A percentile compares a stretch with the other conserved stretches of the same genome.
Conservation (phyloP, 495 filamentous ascomycete species). For the Annulohypoxylon bovei region DNA sequence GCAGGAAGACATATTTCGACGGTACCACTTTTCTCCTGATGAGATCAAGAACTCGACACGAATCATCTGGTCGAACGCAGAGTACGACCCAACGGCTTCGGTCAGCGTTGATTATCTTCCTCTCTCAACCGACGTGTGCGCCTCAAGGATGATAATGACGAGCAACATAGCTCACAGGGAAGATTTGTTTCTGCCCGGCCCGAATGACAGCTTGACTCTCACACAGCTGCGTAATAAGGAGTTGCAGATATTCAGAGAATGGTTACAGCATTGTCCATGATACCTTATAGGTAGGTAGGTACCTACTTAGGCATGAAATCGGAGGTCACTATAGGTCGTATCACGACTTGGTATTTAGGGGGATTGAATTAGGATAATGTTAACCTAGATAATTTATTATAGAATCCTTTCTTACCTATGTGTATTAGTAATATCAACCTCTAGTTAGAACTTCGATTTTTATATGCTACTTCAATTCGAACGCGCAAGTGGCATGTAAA, state of each 20-base stretch:
- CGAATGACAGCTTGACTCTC: constrained; percentile 7
- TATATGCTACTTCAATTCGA: too few relatives aligned
- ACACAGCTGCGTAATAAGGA: constrained; percentile 15
- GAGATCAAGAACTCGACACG: constrained; percentile 16
- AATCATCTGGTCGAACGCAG: constrained; percentile 24
- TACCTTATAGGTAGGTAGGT: background rate
- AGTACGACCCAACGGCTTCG: constrained; percentile 8
- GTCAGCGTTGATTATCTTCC: constrained; percentile 25
- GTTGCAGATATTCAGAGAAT: constrained; percentile 23
- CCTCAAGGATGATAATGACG: constrained; percentile 23
- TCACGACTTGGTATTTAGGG: too few relatives aligned
- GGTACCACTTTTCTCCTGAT: constrained; percentile 15
- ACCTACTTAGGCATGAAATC: background rate
- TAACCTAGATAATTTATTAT: too few relatives aligned
- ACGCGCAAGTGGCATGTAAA: too few relatives aligned
- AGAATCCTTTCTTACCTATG: too few relatives aligned
- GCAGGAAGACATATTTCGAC: constrained; percentile 7
- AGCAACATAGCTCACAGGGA: constrained; percentile 25
- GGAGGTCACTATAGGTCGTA: too few relatives aligned
- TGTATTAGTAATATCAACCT: too few relatives aligned
- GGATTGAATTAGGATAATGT: too few relatives aligned
- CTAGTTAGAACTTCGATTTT: too few relatives aligned
- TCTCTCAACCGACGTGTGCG: background rate
- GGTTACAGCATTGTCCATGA: constrained; percentile 6
- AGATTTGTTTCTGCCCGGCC: constrained; percentile 9